Conservation (phyloP, 306 rosid genomes). For the Quercus berberidifolia region DNA sequence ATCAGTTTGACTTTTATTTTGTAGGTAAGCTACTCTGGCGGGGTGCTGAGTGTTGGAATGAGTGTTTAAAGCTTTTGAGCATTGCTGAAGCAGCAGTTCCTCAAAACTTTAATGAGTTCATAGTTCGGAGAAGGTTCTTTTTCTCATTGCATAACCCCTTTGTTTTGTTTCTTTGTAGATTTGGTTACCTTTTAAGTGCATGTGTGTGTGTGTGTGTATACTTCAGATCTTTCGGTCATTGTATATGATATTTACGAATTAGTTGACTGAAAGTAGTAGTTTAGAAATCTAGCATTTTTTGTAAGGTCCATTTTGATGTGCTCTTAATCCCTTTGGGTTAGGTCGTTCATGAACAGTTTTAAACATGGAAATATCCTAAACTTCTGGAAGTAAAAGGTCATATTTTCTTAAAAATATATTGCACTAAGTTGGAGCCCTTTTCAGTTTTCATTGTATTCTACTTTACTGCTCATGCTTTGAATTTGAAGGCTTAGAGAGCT, state of each 20-base stretch:
- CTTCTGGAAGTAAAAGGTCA: not conserved
- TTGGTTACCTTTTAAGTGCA: not conserved
- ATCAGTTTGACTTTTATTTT: not conserved
- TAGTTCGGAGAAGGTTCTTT: slow-evolving; percentile 60
- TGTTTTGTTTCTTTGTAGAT: not conserved
- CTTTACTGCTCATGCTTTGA: not conserved
- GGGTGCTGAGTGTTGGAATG: slow-evolving; percentile 89
- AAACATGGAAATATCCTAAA: not conserved
- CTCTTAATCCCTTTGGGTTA: too few species aligned
- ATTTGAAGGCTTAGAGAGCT: not conserved
- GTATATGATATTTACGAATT: not conserved
- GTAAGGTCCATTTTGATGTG: too few species aligned
- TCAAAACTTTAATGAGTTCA: slow-evolving; percentile 23
- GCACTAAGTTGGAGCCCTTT: not conserved
- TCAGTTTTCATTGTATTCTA: not conserved
- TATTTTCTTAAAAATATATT: not conserved
- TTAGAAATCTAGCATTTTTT: not conserved
- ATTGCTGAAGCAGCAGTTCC: slow-evolving; percentile 60
- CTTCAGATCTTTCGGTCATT: not conserved
- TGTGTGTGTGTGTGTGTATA: too few species aligned
- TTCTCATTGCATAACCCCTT: not conserved
- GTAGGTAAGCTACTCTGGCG: slow-evolving; percentile 74
- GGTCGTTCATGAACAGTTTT: too few species aligned
- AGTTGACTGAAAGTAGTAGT: not conserved
- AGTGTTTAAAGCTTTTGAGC: slow-evolving; percentile 65